A percentile compares a stretch with the other conserved stretches of the same genome.
Conservation (phyloP, 2,329 filamentous ascomycete genomes). For the Cercospora sojina region DNA sequence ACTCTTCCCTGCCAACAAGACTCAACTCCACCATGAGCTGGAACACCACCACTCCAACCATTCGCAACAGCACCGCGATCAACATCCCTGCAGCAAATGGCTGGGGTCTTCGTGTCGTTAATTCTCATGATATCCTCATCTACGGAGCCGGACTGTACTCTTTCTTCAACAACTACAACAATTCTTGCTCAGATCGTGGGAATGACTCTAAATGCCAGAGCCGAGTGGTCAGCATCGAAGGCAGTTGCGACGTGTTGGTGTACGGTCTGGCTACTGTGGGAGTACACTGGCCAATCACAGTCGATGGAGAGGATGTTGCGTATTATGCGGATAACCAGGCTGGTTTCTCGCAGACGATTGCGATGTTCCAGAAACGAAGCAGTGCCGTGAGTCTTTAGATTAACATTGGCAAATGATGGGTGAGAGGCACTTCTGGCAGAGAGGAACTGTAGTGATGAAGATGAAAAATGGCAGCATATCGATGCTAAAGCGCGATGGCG, state of each 20-base stretch:
- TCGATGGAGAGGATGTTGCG: constrained; percentile 46
- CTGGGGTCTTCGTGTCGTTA: background rate
- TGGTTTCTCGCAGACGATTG: constrained; percentile 47
- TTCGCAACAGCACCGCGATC: background rate
- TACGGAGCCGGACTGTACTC: background rate
- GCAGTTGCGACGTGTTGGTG: constrained; percentile 42
- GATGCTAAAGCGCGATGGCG: too few relatives aligned
- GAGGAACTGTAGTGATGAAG: too few relatives aligned
- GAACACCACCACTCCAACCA: background rate
- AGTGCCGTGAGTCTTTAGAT: background rate
- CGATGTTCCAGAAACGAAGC: constrained; percentile 37
- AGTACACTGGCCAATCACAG: constrained; percentile 47
- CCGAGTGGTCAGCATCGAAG: constrained; percentile 50
- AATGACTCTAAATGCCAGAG: constrained; percentile 48
- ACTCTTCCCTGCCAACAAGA: background rate
- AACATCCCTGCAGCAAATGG: background rate
- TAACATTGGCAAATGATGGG: background rate
- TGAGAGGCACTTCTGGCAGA: too few relatives aligned
- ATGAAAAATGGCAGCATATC: too few relatives aligned
- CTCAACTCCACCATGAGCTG: background rate
- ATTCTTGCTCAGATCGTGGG: constrained; percentile 43
- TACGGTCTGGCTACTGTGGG: constrained; percentile 44
- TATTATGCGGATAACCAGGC: constrained; percentile 50
- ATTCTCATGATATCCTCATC: background rate
- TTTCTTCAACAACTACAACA: background rate